Conservation (phyloP, 441 rosid genomes). For the Euphorbia schlechtendalii region DNA sequence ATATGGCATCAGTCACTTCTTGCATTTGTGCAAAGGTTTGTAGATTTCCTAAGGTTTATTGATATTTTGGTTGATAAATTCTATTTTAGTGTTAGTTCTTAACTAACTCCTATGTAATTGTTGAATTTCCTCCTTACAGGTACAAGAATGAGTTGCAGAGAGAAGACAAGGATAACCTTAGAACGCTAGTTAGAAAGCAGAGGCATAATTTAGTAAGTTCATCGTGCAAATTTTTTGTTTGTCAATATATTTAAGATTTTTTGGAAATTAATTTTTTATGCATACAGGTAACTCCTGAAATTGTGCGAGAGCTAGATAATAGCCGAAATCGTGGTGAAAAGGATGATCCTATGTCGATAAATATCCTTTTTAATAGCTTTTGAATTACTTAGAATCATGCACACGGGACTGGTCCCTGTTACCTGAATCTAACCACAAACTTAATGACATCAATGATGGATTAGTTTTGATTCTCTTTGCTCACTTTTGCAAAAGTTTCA, state of each 20-base stretch:
- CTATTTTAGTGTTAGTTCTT: too few relatives aligned
- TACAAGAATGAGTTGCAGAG: slow-evolving; percentile 72
- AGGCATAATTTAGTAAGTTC: slow-evolving; percentile 66
- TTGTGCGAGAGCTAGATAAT: slow-evolving; percentile 59
- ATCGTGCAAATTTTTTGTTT: background rate
- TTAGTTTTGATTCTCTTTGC: background rate
- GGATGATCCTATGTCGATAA: slow-evolving; percentile 49
- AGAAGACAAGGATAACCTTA: slow-evolving; percentile 75
- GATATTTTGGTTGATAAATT: too few relatives aligned
- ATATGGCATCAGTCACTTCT: slow-evolving; percentile 44
- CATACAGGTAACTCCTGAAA: slow-evolving; percentile 72
- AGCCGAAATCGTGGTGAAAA: slow-evolving; percentile 81
- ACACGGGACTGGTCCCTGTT: background rate
- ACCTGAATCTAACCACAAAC: background rate
- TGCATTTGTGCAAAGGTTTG: too few relatives aligned
- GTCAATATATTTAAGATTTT: background rate
- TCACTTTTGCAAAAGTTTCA: background rate
- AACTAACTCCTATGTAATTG: background rate
- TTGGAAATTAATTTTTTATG: background rate
- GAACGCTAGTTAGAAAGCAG: slow-evolving; percentile 51
- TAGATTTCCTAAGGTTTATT: too few relatives aligned
- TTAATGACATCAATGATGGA: background rate
- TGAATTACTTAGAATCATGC: background rate
- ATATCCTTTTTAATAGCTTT: slow-evolving; percentile 44
- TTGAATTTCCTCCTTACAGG: slow-evolving; percentile 29